Evolutionary conservation across 2,329 filamentous ascomycete genomes (phyloP).

Genomic region (Graphilbum ipis-grandicollis): DNA sequence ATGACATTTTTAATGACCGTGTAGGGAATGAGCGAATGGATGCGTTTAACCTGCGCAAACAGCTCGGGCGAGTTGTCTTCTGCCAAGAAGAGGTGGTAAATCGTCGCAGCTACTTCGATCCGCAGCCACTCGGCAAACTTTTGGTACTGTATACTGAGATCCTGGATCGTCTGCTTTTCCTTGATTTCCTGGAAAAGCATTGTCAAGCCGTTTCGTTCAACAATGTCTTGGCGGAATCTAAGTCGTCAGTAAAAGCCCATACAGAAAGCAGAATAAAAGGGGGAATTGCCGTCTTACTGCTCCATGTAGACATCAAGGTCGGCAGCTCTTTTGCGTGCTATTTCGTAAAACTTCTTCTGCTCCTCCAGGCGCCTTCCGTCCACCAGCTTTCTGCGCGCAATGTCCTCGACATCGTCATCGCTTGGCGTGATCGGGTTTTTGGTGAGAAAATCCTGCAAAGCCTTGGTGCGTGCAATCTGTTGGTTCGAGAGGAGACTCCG

Average conservation of each 20-base stretch:
- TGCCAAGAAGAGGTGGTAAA: constrained; percentile 93
- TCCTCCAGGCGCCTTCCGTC: constrained; percentile 83
- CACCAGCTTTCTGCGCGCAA: constrained; percentile 59
- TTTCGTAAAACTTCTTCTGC: constrained; percentile 88
- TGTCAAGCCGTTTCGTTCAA: constrained; percentile 67
- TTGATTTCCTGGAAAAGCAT: constrained; percentile 88
- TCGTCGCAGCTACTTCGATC: constrained; percentile 89
- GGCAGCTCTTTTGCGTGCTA: constrained; percentile 73
- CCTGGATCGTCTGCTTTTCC: constrained; percentile 70
- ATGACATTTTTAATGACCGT: constrained; percentile 92
- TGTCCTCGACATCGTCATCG: constrained; percentile 72
- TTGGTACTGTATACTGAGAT: constrained; percentile 86
- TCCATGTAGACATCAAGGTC: constrained; percentile 98
- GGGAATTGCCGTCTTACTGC: constrained; percentile 42
- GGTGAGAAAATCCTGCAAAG: constrained; percentile 72
- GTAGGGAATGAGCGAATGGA: constrained; percentile 90
- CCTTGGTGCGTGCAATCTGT: constrained; percentile 64
- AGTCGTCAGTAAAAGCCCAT: no score
- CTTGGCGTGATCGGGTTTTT: constrained; percentile 53
- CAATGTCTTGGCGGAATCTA: constrained; percentile 49
- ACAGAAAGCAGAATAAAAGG: no score
- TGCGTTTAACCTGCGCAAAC: constrained; percentile 83
- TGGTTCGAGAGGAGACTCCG: constrained; percentile 71
- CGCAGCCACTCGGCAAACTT: constrained; percentile 98
- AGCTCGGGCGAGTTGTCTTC: constrained; percentile 96